Percentiles rank a stretch among this genome's conserved stretches.
These are phyloP conservation scores for Ottelia alismoides DNA, from an alignment of 106 monocot species.

Conservation along the genomic window DNA sequence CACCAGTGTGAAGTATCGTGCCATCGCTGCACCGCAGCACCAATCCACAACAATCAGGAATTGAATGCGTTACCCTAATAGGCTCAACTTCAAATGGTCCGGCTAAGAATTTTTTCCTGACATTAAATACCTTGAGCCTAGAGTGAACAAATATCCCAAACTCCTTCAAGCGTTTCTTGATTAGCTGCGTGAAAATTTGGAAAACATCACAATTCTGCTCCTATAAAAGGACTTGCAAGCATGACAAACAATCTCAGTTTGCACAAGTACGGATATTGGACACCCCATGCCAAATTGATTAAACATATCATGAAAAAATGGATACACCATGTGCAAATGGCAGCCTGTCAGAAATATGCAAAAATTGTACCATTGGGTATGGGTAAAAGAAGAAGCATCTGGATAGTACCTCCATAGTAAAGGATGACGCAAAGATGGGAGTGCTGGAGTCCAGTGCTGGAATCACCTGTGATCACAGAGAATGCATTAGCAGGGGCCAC, in stretches of 20 bases:
- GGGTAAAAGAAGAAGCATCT: no score
- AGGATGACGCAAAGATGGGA: slow-evolving; percentile 93
- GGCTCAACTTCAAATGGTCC: slow-evolving; percentile 99
- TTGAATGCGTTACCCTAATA: slow-evolving; percentile 96
- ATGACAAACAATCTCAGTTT: no score
- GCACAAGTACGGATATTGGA: no score
- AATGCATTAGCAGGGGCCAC: no score
- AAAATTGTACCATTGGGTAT: no score
- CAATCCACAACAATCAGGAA: slow-evolving; percentile 98
- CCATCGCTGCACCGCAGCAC: slow-evolving; percentile 95
- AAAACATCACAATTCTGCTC: no score
- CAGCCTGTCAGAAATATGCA: no score
- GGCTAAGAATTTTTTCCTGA: slow-evolving; percentile 71
- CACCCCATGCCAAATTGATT: no score
- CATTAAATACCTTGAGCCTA: slow-evolving; percentile 70
- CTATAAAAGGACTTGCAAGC: no score
- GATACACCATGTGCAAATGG: no score
- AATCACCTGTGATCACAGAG: slow-evolving; percentile 55
- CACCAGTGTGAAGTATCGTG: slow-evolving; percentile 93
- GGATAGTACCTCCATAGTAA: slow-evolving; percentile 97
- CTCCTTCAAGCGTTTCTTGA: slow-evolving; percentile 97
- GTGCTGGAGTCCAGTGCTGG: slow-evolving; percentile 88
- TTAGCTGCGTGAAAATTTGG: slow-evolving; percentile 86
- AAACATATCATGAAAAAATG: no score
- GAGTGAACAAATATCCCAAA: slow-evolving; percentile 83